Evolutionary conservation across 768 basidiomycete genomes (phyloP).

Genomic region (Suillus discolor): DNA sequence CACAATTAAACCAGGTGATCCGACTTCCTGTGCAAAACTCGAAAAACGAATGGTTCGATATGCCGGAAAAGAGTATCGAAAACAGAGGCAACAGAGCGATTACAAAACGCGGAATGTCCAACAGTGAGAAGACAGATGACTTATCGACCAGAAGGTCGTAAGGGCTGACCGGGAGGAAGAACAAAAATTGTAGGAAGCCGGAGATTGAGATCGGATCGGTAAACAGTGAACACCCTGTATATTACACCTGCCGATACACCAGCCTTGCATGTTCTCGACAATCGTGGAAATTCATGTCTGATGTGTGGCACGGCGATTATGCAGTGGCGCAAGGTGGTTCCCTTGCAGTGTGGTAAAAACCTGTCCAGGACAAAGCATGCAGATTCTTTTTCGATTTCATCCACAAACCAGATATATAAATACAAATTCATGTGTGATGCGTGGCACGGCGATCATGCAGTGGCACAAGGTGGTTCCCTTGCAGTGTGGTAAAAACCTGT

Average conservation of each 20-base stretch:
- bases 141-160: slow-evolving; percentile 6
- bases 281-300: too few species aligned
- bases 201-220: slow-evolving; percentile 45
- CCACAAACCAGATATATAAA: too few species aligned
- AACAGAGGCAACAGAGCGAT: not conserved
- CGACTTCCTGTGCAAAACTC: not conserved
- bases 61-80: not conserved
- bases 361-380: too few species aligned
- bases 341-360: too few species aligned
- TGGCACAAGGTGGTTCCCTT: too few species aligned
- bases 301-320: too few species aligned
- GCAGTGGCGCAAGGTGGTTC: too few species aligned
- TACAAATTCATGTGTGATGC: too few species aligned
- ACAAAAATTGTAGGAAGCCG: slow-evolving; percentile 32
- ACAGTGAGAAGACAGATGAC: not conserved
- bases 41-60: slow-evolving; percentile 1
- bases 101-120: not conserved
- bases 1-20: not conserved
- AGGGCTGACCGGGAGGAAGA: slow-evolving; percentile 1
- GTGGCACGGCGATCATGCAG: too few species aligned
- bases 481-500: too few species aligned
- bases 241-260: slow-evolving; percentile 44
- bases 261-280: too few species aligned
- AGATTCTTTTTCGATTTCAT: too few species aligned
- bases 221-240: slow-evolving; percentile 44